Base-by-base conservation (phyloP, 768 basidiomycete genomes). In the Lactifluus hygrophoroides region DNA sequence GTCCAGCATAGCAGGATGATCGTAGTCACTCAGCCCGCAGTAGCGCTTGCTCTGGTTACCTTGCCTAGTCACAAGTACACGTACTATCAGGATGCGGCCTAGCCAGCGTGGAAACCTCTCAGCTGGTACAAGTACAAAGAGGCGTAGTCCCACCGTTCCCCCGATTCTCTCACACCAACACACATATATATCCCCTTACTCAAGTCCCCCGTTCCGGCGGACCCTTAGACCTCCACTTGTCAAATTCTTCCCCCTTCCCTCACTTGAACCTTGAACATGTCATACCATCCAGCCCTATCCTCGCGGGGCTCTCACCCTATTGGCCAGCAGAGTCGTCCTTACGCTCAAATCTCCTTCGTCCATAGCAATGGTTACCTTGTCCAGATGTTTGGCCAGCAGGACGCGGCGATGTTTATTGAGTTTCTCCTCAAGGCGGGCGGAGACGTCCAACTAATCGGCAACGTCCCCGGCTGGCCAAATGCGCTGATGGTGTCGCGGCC, bases 71-170 rank as follows among this genome's bases (percentile, higher is more conserved):
- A 60, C 58, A 25, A 60, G 34, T 60, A 60, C 59, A 60, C 59
- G 59, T 60, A 60, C 59, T 60, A 60, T 60, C 54, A 42, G 59
- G 59, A 60, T 51, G 49, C 37, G 59, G 59, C 49, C 49, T 51
- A 35, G 44, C 44, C 48, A 46, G 48, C 49, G 54, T 60, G 59
- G 54, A 46, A 56, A 55, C 19, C 42, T 9, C 47, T 27, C 27
- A 34, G 14, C 28, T 16, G 16, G 34, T 16, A 21, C 17, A 40
- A 23, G 32, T 60, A 60, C 59, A 60, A 43, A 60, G 59, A 60
- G 47, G 54, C 23, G 25, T n/a, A 14, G 32, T 44, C 38, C 53
- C 43, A n/a, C 27, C 3, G 42, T 27, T 23, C 40, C 25, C 47
- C 25, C n/a, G 8, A 16, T 10, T 35, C 27, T 16, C 49, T 54